Conservation (phyloP, 129 eudicot genomes). For the Ambrosia trifida region DNA sequence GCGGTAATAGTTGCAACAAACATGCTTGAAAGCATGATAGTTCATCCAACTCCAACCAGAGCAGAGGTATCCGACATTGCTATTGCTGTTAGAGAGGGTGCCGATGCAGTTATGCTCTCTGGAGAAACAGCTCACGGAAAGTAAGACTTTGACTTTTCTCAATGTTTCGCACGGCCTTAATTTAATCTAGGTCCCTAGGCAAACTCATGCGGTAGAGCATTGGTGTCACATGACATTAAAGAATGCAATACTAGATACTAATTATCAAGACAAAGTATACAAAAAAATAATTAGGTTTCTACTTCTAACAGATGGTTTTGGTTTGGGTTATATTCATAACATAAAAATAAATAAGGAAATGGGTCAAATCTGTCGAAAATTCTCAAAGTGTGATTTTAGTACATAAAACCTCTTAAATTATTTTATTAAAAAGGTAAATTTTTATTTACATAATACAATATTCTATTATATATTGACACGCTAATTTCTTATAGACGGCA, state of each 20-base stretch:
- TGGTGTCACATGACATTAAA: not conserved
- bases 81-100: conserved; percentile 94
- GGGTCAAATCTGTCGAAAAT: not conserved
- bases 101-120: conserved; percentile 97
- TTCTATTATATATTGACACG: not conserved
- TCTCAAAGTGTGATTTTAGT: not conserved
- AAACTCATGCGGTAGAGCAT: not conserved
- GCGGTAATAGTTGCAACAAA: conserved; percentile 97
- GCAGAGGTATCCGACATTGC: conserved; percentile 98
- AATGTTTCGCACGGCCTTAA: conserved; percentile 3
- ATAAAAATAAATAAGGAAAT: not conserved
- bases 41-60: conserved; percentile 96
- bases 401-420: not conserved
- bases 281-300: no score
- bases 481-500: not conserved
- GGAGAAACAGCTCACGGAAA: conserved; percentile 99
- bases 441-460: not conserved
- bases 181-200: not conserved
- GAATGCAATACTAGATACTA: not conserved
- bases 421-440: not conserved
- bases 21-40: conserved; percentile 97
- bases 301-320: no score
- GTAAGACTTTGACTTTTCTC: conserved; percentile 45
- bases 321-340: not conserved
- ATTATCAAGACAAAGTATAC: not conserved